Evolutionary conservation across 1,139 yeast species (phyloP).

Genomic region (Nadsonia commutata): DNA sequence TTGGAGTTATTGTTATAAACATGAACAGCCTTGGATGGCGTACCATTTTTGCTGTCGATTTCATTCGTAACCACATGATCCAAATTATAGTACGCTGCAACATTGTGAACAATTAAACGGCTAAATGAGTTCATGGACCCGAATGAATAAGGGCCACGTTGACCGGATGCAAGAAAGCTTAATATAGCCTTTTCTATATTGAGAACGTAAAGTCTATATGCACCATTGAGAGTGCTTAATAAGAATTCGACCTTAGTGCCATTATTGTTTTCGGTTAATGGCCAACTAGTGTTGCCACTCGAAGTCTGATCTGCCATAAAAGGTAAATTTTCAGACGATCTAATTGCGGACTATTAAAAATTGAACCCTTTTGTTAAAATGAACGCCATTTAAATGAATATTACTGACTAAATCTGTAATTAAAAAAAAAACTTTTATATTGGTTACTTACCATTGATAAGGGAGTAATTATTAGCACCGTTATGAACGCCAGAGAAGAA

Average conservation of each 20-base stretch:
- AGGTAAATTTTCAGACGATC: too few relatives aligned
- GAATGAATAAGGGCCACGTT: slow-evolving; percentile 13
- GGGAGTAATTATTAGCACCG: too few relatives aligned
- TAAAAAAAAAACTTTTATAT: too few relatives aligned
- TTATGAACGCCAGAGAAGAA: too few relatives aligned
- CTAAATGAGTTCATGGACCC: slow-evolving; percentile 51
- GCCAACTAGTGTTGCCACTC: too few relatives aligned
- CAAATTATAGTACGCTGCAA: slow-evolving; percentile 51
- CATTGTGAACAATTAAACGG: slow-evolving; percentile 49
- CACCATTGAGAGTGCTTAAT: neutral
- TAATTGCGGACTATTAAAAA: too few relatives aligned
- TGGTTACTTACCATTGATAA: too few relatives aligned
- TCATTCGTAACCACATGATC: slow-evolving; percentile 25
- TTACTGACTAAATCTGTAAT: too few relatives aligned
- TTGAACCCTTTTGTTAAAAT: too few relatives aligned
- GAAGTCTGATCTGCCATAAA: too few relatives aligned
- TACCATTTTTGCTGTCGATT: slow-evolving; percentile 4
- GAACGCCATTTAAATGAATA: too few relatives aligned
- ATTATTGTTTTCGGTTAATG: neutral
- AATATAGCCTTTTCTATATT: neutral
- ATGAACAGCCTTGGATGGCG: slow-evolving; percentile 18
- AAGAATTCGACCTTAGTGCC: neutral
- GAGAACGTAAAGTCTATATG: neutral
- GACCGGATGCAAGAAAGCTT: neutral
- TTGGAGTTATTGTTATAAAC: neutral